Conservation (phyloP, 2,329 filamentous ascomycete species). For the Claviceps arundinis region DNA sequence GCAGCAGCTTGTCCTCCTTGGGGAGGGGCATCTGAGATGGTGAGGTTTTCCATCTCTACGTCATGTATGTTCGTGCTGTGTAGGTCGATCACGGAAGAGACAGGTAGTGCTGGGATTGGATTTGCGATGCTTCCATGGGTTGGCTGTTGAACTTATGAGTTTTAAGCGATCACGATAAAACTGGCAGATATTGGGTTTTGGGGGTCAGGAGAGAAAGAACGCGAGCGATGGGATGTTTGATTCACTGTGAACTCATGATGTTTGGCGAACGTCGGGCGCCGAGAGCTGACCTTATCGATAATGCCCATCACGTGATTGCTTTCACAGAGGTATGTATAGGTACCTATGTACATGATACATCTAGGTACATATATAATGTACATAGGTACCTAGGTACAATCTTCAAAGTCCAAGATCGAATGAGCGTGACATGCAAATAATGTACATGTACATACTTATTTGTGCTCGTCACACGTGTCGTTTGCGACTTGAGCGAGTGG, state of each 20-base stretch:
- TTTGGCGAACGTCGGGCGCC: background rate
- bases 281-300: slow-evolving; percentile 4
- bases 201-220: background rate
- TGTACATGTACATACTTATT: slow-evolving; percentile 3
- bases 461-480: background rate
- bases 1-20: slow-evolving; percentile 20
- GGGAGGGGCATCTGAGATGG: slow-evolving; percentile 34
- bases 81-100: slow-evolving; percentile 1
- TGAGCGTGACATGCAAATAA: slow-evolving; percentile 5
- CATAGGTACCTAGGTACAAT: too few species aligned
- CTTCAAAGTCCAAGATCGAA: background rate
- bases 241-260: background rate
- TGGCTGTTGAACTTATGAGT: background rate
- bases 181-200: background rate
- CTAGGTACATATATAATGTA: too few species aligned
- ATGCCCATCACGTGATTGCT: background rate
- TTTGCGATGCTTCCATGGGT: background rate
- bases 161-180: background rate
- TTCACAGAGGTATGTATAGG: too few species aligned
- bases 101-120: slow-evolving; percentile 1
- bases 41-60: slow-evolving; percentile 39
- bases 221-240: background rate
- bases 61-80: slow-evolving; percentile 9
- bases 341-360: too few species aligned
- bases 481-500: background rate